Evolutionary conservation across 768 basidiomycete genomes (phyloP).

Genomic region (Podaxis pistillaris): DNA sequence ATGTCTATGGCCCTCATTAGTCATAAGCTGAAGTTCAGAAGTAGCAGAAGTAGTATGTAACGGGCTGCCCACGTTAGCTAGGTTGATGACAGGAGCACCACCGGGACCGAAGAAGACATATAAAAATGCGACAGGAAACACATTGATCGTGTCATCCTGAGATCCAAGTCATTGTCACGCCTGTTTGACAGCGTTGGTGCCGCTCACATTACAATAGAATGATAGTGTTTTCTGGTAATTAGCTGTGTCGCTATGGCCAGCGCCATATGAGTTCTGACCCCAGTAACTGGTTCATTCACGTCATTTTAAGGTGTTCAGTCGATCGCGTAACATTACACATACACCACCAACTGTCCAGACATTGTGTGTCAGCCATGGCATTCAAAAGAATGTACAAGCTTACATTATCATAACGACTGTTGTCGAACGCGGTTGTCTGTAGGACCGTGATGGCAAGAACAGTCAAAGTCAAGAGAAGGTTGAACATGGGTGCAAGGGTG

Average conservation of each 20-base stretch:
- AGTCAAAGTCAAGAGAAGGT: background rate
- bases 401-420: slow-evolving; percentile 62
- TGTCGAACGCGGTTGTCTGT: slow-evolving; percentile 45
- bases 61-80: slow-evolving; percentile 54
- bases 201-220: slow-evolving; percentile 59
- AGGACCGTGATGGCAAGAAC: slow-evolving; percentile 1
- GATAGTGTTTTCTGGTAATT: slow-evolving; percentile 61
- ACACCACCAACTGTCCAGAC: slow-evolving; percentile 52
- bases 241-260: slow-evolving; percentile 45
- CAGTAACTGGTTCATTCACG: slow-evolving; percentile 47
- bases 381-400: slow-evolving; percentile 18
- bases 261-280: slow-evolving; percentile 78
- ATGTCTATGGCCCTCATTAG: slow-evolving; percentile 41
- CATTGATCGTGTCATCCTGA: slow-evolving; percentile 66
- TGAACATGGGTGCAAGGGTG: background rate
- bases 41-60: background rate
- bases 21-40: background rate
- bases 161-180: background rate
- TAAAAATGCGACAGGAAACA: slow-evolving; percentile 69
- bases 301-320: background rate
- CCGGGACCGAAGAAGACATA: slow-evolving; percentile 65
- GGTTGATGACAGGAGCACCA: slow-evolving; percentile 60
- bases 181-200: background rate
- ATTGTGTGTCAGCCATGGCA: background rate
- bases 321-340: slow-evolving; percentile 19